Evolutionary conservation across 495 filamentous ascomycete species (phyloP).

Genomic region (Aspergillus sparsus): DNA sequence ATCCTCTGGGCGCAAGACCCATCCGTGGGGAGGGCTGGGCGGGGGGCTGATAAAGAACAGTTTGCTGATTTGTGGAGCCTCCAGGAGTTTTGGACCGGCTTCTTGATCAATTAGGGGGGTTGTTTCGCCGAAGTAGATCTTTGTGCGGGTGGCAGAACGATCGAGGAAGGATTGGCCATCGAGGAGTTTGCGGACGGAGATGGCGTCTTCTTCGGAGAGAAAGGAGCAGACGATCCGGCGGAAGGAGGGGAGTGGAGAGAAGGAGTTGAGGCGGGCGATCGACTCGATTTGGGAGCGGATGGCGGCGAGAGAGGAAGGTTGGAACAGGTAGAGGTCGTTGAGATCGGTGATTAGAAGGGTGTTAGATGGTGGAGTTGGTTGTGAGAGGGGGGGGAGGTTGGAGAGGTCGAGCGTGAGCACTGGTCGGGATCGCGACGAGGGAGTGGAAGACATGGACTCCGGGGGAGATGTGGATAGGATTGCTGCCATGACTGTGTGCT

Average conservation of each 20-base stretch:
- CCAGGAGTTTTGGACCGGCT: constrained; percentile 60
- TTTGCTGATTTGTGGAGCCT: constrained; percentile 82
- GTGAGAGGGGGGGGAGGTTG: constrained; percentile 72
- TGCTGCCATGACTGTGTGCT: constrained; percentile 24
- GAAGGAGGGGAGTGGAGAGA: constrained; percentile 90
- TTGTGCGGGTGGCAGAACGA: constrained; percentile 52
- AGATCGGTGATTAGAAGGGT: constrained; percentile 92
- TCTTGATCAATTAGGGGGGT: constrained; percentile 65
- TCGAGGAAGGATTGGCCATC: constrained; percentile 71
- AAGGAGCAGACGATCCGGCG: constrained; percentile 92
- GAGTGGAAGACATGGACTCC: constrained; percentile 29
- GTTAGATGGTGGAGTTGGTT: constrained; percentile 84
- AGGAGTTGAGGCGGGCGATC: constrained; percentile 75
- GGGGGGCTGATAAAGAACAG: constrained; percentile 97
- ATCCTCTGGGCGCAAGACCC: constrained; percentile 86
- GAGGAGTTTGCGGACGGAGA: constrained; percentile 67
- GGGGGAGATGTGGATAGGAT: constrained; percentile 26
- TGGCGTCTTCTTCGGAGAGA: constrained; percentile 68
- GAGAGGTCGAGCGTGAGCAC: constrained; percentile 81
- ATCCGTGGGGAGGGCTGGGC: constrained; percentile 86
- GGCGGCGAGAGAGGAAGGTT: constrained; percentile 67
- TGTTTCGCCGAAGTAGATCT: constrained; percentile 85
- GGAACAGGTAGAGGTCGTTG: constrained; percentile 74
- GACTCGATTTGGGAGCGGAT: constrained; percentile 71
- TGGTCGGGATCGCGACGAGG: constrained; percentile 37